Base-by-base conservation (phyloP, 495 filamentous ascomycete species). In the Gamarada debralockiae region DNA sequence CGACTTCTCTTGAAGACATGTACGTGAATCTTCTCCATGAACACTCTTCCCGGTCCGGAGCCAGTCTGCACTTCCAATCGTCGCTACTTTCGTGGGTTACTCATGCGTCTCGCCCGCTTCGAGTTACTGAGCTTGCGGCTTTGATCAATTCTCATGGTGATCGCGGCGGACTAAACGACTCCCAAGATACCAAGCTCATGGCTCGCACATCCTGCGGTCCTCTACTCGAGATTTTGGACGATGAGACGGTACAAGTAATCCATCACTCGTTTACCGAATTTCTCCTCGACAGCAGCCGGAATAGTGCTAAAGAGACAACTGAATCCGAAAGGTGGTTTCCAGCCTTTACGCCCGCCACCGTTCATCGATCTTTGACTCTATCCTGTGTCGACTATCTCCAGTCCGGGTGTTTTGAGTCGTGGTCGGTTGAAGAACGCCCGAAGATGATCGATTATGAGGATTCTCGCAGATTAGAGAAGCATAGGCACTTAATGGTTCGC, bases 211-310 rank as follows among this genome's bases (percentile, higher is more conserved):
- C 60, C 24, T 78, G 74, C 58, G 78, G 77, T 1, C 73, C 77
- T 10, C 61, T 81, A 23, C 64, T 81, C 0, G 71, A 79, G 48
- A 68, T 80, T 23, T 60, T 73, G 3, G 61, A 65, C 13, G 73
- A 80, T 41, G 76, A 80, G 52, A 76, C 73, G 0, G 64, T 80
- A 18, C 69, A 54, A n/a, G 66, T 79, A 4, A 65, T 79, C 25
- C 78, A 81, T 40, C 78, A 79, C 56, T 78, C 76, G 13, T 69
- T 80, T 17, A 78, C 75, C 1, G 78, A 79, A 52, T 79, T 71
- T 59, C 66, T 79, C 14, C 42, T 57, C 17, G 68, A 68, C 34
- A n/a, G n/a, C 8, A 8, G 8, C n/a, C 31, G 31, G 8, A 8
- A 34, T 8, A 34, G 8, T n/a, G 31, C 8, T 8, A 8, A 8